Conservation (phyloP, 139 green algal genomes). For the Micractinium sp. region DNA sequence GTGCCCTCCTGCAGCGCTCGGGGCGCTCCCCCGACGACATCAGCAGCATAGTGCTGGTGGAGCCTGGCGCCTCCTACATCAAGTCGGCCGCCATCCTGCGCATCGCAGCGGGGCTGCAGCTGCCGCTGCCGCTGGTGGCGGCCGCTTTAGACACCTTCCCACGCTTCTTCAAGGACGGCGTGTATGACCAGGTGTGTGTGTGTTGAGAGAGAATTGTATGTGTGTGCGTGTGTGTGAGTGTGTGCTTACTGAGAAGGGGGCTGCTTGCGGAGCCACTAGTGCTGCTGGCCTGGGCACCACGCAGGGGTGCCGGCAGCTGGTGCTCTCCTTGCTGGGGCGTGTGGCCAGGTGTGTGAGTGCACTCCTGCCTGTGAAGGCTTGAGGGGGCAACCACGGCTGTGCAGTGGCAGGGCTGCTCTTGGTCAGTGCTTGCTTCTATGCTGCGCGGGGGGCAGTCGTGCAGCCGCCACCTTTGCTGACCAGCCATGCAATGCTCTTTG, state of each 20-base stretch:
- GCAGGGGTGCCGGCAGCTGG: too few species aligned
- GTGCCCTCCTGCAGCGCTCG: conserved; percentile 66
- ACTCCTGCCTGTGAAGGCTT: too few species aligned
- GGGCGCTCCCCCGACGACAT: conserved; percentile 80
- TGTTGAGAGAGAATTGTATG: not conserved
- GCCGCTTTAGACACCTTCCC: conserved; percentile 53
- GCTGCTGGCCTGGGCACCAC: too few species aligned
- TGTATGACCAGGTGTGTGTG: conserved; percentile 67
- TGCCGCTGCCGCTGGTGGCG: conserved; percentile 66
- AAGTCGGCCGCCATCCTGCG: conserved; percentile 70
- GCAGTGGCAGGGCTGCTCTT: not conserved
- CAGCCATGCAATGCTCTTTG: not conserved
- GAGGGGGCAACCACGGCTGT: too few species aligned
- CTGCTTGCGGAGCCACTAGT: too few species aligned
- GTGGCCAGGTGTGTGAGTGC: conserved; percentile 56
- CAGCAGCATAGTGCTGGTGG: conserved; percentile 85
- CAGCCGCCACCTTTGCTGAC: too few species aligned
- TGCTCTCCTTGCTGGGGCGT: too few species aligned
- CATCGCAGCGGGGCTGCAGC: conserved; percentile 60
- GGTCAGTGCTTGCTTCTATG: not conserved
- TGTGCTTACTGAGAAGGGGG: too few species aligned
- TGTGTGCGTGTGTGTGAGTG: too few species aligned
- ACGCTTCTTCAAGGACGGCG: conserved; percentile 51
- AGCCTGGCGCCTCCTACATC: conserved; percentile 50
- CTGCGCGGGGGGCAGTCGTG: not conserved